These are phyloP conservation scores for Xylaria sp. DNA, from an alignment of 2,329 filamentous ascomycete species.

Conservation along the genomic window DNA sequence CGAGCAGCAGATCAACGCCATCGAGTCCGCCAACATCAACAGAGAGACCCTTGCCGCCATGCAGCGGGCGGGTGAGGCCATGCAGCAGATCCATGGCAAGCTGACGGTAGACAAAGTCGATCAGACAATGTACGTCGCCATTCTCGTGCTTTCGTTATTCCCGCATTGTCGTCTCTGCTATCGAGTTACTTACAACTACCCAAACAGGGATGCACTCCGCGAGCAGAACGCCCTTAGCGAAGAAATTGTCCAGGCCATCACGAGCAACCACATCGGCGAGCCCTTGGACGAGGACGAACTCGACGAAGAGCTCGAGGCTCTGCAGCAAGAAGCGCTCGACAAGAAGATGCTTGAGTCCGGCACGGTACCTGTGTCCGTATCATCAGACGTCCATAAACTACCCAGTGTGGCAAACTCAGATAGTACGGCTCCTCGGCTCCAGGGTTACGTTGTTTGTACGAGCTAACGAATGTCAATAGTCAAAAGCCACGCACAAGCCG, in stretches of 20 bases:
- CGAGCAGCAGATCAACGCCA: conserved; percentile 94
- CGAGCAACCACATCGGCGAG: conserved; percentile 72
- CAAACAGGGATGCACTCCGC: conserved; percentile 81
- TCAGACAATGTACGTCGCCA: conserved; percentile 81
- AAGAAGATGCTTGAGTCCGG: conserved; percentile 93
- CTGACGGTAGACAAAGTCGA: conserved; percentile 96
- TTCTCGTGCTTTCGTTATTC: background rate
- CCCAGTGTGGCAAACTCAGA: conserved; percentile 79
- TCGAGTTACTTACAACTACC: conserved; percentile 26
- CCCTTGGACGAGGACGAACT: conserved; percentile 86
- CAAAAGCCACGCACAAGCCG: conserved; percentile 64
- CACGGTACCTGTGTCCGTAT: conserved; percentile 73
- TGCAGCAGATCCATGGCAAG: conserved; percentile 91
- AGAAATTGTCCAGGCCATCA: conserved; percentile 90
- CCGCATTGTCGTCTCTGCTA: background rate
- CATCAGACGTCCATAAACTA: conserved; percentile 75
- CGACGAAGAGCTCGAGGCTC: conserved; percentile 81
- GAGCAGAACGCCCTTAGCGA: conserved; percentile 94
- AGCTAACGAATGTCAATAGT: conserved; percentile 50
- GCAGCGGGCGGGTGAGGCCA: conserved; percentile 88
- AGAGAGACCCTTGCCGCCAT: conserved; percentile 94
- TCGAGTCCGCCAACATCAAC: conserved; percentile 99
- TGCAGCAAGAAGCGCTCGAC: conserved; percentile 94
- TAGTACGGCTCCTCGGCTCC: conserved; percentile 65
- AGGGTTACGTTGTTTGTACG: background rate